Conservation (phyloP, 495 filamentous ascomycete species). For the Xylaria longipes region DNA sequence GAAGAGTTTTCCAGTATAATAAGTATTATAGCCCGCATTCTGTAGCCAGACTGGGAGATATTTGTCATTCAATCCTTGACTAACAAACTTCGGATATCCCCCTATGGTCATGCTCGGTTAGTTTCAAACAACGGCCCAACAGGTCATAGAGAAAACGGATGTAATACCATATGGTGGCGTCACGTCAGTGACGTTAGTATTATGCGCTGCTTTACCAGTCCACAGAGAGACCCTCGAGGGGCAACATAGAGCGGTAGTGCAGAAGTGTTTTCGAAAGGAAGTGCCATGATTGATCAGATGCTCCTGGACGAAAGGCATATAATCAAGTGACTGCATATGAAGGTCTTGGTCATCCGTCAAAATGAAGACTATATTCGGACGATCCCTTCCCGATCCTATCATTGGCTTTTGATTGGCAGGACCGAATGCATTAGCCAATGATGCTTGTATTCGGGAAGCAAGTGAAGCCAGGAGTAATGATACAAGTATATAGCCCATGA, state of each 20-base stretch:
- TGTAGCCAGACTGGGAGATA: conserved; percentile 76
- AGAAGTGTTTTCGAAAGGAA: conserved; percentile 64
- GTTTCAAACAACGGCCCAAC: no score
- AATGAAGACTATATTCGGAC: conserved; percentile 68
- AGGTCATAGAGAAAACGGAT: neutral
- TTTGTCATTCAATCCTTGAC: conserved; percentile 68
- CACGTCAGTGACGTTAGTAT: conserved; percentile 78
- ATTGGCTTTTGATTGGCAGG: conserved; percentile 11
- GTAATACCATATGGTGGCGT: conserved; percentile 62
- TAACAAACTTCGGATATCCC: conserved; percentile 73
- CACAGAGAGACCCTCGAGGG: conserved; percentile 67
- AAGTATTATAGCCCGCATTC: conserved; percentile 72
- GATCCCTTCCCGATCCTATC: neutral
- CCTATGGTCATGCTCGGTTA: conserved; percentile 44
- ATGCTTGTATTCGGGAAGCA: neutral
- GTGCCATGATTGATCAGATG: conserved; percentile 62
- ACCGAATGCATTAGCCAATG: neutral
- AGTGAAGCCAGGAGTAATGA: neutral
- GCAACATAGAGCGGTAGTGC: conserved; percentile 69
- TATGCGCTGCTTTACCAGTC: conserved; percentile 73
- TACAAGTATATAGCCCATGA: neutral
- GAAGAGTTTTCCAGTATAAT: conserved; percentile 76
- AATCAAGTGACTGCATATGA: conserved; percentile 63
- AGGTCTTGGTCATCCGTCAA: conserved; percentile 72
- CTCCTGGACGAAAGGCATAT: conserved; percentile 61